These are phyloP conservation scores for Solanum pinnatisectum DNA, from an alignment of 257 asterid genomes.

Conservation along the genomic window DNA sequence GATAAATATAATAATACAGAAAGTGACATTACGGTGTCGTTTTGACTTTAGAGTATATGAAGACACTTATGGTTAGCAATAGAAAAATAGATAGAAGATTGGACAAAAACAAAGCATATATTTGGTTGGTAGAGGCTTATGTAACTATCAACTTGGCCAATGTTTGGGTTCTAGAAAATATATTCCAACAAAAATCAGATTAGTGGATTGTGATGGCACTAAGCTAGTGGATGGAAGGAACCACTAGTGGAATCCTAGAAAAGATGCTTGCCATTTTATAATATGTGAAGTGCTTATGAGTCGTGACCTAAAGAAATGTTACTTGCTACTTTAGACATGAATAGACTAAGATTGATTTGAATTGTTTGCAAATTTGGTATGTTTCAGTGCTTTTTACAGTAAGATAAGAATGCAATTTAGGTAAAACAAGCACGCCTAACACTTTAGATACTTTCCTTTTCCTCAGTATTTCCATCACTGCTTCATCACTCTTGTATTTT, in stretches of 20 bases:
- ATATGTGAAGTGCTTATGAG: not conserved
- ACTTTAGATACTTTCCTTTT: not conserved
- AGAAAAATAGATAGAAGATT: not conserved
- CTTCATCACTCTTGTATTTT: not conserved
- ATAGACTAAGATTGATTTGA: not conserved
- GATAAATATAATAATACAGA: not conserved
- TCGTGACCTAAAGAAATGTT: not conserved
- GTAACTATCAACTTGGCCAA: not conserved
- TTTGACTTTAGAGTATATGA: not conserved
- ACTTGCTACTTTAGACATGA: not conserved
- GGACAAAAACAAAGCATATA: constrained; percentile 4
- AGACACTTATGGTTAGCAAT: not conserved
- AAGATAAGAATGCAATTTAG: not conserved
- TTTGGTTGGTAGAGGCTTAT: not conserved
- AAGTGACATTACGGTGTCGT: not conserved
- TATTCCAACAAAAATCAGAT: not conserved
- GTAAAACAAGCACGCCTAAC: not conserved
- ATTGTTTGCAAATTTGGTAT: not conserved
- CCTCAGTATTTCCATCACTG: not conserved
- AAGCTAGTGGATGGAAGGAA: constrained; percentile 19
- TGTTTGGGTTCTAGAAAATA: not conserved
- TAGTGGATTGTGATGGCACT: constrained; percentile 5
- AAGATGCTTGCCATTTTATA: not conserved
- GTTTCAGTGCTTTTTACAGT: not conserved
- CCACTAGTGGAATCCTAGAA: constrained; percentile 23